Evolutionary conservation across 208 protist species (phyloP).

Genomic region (Leishmania aethiopica): DNA sequence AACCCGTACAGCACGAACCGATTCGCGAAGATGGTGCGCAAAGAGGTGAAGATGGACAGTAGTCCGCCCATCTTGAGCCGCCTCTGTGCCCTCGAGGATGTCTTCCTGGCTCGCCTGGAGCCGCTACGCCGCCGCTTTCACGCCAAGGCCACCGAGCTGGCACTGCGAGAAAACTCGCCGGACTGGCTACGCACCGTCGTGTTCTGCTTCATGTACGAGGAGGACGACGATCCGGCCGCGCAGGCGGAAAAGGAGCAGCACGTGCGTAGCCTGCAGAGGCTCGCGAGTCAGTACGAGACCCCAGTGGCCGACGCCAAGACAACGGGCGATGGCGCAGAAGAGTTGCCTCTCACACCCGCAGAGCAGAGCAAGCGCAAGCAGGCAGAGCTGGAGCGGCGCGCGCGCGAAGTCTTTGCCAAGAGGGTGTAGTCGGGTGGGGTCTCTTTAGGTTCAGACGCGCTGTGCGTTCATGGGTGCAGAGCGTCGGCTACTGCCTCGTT

Average conservation of each 20-base stretch:
- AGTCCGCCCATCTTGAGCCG: slow-evolving; percentile 35
- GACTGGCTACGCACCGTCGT: slow-evolving; percentile 50
- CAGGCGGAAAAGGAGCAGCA: slow-evolving; percentile 10
- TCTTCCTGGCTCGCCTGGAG: slow-evolving; percentile 1
- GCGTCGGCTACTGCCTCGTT: background rate
- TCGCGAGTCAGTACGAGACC: slow-evolving; percentile 20
- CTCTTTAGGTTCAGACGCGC: background rate
- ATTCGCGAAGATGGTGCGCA: slow-evolving; percentile 53
- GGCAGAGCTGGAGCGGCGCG: slow-evolving; percentile 38
- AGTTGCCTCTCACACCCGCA: background rate
- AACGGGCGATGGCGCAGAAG: background rate
- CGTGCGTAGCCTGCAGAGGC: slow-evolving; percentile 5
- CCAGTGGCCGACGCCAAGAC: background rate
- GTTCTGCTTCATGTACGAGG: slow-evolving; percentile 72
- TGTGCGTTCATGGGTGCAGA: background rate
- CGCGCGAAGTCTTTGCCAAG: slow-evolving; percentile 33
- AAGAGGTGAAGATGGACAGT: slow-evolving; percentile 33
- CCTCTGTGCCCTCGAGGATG: slow-evolving; percentile 39
- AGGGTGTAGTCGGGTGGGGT: background rate
- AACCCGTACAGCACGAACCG: slow-evolving; percentile 73
- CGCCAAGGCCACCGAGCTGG: slow-evolving; percentile 34
- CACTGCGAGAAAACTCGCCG: slow-evolving; percentile 55
- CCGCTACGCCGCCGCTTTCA: slow-evolving; percentile 26
- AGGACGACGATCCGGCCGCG: slow-evolving; percentile 41
- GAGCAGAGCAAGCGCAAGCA: slow-evolving; percentile 32